Percentiles rank a stretch among this genome's conserved stretches.
phyloP scores from a whole-genome alignment of 1,139 yeast genomes.

The Protomyces pachydermus region DNA sequence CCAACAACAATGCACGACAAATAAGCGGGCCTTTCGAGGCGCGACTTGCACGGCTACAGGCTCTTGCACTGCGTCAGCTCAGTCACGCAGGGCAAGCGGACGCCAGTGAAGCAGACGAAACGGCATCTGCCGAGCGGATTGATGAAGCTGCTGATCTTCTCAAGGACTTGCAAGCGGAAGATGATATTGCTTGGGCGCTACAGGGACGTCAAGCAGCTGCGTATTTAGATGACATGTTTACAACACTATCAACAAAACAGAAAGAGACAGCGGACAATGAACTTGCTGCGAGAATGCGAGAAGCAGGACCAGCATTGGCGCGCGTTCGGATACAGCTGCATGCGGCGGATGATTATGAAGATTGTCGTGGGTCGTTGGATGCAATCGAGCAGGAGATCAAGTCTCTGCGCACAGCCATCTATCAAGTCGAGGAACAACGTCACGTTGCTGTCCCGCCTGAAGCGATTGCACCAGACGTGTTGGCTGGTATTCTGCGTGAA shows the following conservation, averaged over 20 bases:
- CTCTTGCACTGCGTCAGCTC: not conserved
- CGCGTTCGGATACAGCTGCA: not conserved
- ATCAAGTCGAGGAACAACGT: constrained; percentile 14
- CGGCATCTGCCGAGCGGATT: not conserved
- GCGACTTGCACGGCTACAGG: not conserved
- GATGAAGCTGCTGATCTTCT: not conserved
- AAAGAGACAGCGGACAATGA: not conserved
- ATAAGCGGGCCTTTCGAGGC: not conserved
- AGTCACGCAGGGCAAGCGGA: not conserved
- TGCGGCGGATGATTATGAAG: constrained; percentile 12
- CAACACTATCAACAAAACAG: not conserved
- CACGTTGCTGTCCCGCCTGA: constrained; percentile 7
- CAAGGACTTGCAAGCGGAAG: not conserved
- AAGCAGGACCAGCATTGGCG: not conserved
- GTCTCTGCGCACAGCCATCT: constrained; percentile 7
- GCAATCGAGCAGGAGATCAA: constrained; percentile 14
- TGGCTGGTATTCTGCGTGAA: constrained; percentile 14
- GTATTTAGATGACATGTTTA: not conserved
- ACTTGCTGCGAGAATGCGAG: not conserved
- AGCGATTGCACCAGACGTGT: constrained; percentile 9
- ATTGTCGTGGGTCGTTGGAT: constrained; percentile 9
- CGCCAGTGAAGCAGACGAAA: not conserved
- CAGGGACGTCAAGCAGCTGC: not conserved
- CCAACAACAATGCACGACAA: not conserved
- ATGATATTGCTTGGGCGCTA: not conserved